Evolutionary conservation across 139 green algal species (phyloP).

Genomic region (Pseudopediastrum boryanum): DNA sequence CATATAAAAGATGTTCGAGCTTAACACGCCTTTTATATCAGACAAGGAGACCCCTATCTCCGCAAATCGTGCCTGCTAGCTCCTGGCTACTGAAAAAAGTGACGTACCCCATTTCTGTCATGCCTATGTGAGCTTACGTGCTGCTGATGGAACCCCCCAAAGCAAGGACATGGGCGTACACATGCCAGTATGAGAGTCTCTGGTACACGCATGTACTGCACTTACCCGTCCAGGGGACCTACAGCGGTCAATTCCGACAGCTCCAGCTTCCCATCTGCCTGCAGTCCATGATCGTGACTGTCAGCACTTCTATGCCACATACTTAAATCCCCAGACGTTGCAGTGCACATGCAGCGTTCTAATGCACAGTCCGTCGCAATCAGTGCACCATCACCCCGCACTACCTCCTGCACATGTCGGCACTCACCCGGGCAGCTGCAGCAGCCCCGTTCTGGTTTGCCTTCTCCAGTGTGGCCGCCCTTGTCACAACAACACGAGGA

Average conservation of each 20-base stretch:
- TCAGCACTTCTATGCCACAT: too few species aligned
- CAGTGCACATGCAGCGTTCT: too few species aligned
- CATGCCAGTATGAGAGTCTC: not conserved
- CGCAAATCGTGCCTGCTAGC: not conserved
- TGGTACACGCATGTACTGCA: not conserved
- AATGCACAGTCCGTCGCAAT: too few species aligned
- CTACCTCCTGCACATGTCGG: too few species aligned
- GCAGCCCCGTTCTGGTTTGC: too few species aligned
- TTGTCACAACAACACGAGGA: too few species aligned
- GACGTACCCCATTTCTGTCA: not conserved
- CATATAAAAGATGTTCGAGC: not conserved
- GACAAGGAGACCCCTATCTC: not conserved
- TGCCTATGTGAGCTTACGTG: not conserved
- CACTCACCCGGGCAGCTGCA: too few species aligned
- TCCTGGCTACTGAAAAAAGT: not conserved
- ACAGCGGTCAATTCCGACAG: slow-evolving; percentile 88
- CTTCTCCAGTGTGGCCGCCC: too few species aligned
- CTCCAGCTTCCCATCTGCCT: slow-evolving; percentile 62
- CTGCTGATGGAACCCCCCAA: not conserved
- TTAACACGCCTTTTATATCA: not conserved
- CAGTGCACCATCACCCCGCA: too few species aligned
- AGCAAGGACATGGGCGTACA: not conserved
- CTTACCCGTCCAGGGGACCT: slow-evolving; percentile 88
- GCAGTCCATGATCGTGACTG: too few species aligned
- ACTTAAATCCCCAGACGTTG: too few species aligned